Evolutionary conservation across 306 rosid species (phyloP), one percentile per base, ranked within the genome.

Genomic region (Fragaria nilgerrensis): DNA sequence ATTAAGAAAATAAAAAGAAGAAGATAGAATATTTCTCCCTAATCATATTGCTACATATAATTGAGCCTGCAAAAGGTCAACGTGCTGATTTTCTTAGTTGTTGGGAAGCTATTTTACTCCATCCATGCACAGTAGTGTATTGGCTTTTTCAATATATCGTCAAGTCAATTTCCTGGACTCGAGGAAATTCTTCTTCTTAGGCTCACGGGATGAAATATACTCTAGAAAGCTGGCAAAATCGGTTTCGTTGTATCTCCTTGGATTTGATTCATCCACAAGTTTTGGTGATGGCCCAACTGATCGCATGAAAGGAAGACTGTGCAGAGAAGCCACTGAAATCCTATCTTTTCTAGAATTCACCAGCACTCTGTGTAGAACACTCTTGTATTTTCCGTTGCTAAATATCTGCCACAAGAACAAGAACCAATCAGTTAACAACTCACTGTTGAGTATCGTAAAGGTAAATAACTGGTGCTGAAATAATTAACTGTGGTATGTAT

Each of bases 381-480:
- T 94, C 87, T 84, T 90, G 93, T 90, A 94, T 36, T 70, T 94
- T 22, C 98, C 98, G 5, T 94, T 94, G 89, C 98, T 94, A 74
- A 85, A 88, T 73, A 94, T 94, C 98, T 94, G 90, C 5, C n/a
- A 34, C 23, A 22, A 36, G 9, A 77, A 72, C 17, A 64, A 68
- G 14, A 34, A 36, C 45, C 70, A 65, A 9, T 65, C 41, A 59
- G 36, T 59, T 36, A 25, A 59, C 36, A 20, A 20, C 9, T 19
- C n/a, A 20, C 44, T 1, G 9, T 7, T 50, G 9, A 50, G n/a
- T 50, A 50, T 50, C 45, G 45, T 43, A 43, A 43, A 43, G 12
- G 12, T 43, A 43, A 9, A 43, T 43, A 43, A 43, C 45, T 8
- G 12, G 9, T 47, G 47, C 13, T 45, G 49, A 11, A 45, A 45